Evolutionary conservation across 1,284 basidiomycete genomes (phyloP), one percentile per base, ranked within the genome.

Genomic region (Austropuccinia psidii): DNA sequence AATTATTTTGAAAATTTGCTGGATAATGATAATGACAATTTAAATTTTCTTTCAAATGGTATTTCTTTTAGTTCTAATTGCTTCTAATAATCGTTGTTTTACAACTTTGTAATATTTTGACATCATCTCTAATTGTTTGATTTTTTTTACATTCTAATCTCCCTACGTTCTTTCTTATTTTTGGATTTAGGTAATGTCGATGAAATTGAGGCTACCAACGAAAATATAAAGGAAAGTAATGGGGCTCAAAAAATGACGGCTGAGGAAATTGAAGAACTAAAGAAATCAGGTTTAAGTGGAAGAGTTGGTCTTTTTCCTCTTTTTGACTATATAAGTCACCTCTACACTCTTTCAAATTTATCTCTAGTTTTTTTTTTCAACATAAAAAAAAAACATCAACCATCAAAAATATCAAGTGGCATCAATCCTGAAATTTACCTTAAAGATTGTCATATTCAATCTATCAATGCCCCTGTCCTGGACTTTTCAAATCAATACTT

Each of bases 201-300:
- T 27, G 77, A 78, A 45, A 81, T 76, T 6, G 74, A 78, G 24
- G 80, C 80, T 0, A 81, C 80, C 4, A 81, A 81, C 70, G 80
- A 81, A 58, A 77, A 80, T 74, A 80, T 80, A 70, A 77, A 77
- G 69, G 80, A 81, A 60, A 79, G 79, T 31, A 77, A 77, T 2
- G 77, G 74, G 8, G 77, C 79, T 1, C 80, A 80, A 55, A 76
- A 77, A 58, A 75, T 81, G 35, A 80, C 79, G 4, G 78, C 77
- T 52, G 74, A 80, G 21, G 79, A 81, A 62, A 80, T 81, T 64
- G 76, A 78, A 52, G 77, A 78, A n/a, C 75, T 81, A 47, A 80
- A 80, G 58, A 77, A 77, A 41, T 72, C 76, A 4, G 80, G 80
- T 8, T 70, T 79, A 13, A 77, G 77, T 1, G 80, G 79, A 9